Percentiles rank a stretch among this genome's conserved stretches.
phyloP scores from a whole-genome alignment of 225 moss, liverwort and hornwort genomes.

The Polytrichum formosum region DNA sequence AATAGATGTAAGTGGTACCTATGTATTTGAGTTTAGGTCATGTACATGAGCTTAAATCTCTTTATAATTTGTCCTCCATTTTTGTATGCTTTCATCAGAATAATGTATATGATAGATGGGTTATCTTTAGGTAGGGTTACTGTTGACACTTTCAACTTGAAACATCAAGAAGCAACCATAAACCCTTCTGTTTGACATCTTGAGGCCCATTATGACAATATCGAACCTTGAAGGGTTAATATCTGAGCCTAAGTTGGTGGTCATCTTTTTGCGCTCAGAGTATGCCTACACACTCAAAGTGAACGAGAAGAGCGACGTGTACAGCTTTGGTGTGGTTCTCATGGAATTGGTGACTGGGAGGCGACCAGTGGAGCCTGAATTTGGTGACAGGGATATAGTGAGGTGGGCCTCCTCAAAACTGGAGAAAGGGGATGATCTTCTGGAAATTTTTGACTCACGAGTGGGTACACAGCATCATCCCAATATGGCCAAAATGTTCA shows the following conservation, averaged over 20 bases:
- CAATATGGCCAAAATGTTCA: slow-evolving; percentile 35
- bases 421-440: slow-evolving; percentile 7
- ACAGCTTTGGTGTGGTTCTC: slow-evolving; percentile 62
- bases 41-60: too few species aligned
- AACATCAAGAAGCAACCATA: background rate
- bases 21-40: too few species aligned
- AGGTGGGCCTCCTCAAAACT: slow-evolving; percentile 37
- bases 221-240: background rate
- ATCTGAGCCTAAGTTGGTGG: background rate
- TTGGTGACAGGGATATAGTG: slow-evolving; percentile 63
- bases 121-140: too few species aligned
- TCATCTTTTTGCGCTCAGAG: slow-evolving; percentile 16
- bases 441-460: slow-evolving; percentile 32
- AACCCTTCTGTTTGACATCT: background rate
- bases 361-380: slow-evolving; percentile 39
- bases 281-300: slow-evolving; percentile 61
- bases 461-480: slow-evolving; percentile 12
- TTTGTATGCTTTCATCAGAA: too few species aligned
- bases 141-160: too few species aligned
- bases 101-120: too few species aligned
- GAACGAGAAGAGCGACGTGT: slow-evolving; percentile 63
- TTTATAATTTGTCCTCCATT: too few species aligned
- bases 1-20: too few species aligned
- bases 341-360: slow-evolving; percentile 55
- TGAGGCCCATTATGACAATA: background rate